phyloP scores from a whole-genome alignment of 164 flowering plant species.

The Vitis cinerea region DNA sequence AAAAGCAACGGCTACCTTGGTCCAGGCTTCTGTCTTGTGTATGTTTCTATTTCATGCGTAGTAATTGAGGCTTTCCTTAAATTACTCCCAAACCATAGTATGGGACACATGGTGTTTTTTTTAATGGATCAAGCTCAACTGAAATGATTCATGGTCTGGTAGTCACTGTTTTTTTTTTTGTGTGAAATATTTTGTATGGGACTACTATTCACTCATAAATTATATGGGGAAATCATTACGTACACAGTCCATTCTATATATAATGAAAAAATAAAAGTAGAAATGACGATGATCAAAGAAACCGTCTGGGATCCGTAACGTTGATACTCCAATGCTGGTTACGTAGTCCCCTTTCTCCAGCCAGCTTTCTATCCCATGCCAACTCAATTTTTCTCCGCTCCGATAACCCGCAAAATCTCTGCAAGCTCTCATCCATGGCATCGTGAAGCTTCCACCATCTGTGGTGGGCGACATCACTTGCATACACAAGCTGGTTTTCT shows the following conservation, averaged over 20 bases:
- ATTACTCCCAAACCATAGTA: no score
- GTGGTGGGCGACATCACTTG: slow-evolving; percentile 81
- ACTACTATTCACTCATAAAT: no score
- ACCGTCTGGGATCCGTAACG: slow-evolving; percentile 72
- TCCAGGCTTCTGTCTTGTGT: no score
- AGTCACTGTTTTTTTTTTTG: no score
- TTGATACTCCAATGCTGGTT: slow-evolving; percentile 75
- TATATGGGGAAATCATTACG: no score
- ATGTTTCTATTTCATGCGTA: no score
- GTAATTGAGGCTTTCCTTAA: no score
- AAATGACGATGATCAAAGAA: slow-evolving; percentile 14
- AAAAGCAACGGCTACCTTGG: no score
- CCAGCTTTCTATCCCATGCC: slow-evolving; percentile 60
- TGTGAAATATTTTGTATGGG: no score
- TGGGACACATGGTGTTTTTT: no score
- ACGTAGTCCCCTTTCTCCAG: slow-evolving; percentile 38
- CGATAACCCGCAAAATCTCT: slow-evolving; percentile 54
- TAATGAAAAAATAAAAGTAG: neutral
- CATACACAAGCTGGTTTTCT: slow-evolving; percentile 60
- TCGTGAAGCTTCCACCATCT: slow-evolving; percentile 91
- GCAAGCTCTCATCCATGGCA: slow-evolving; percentile 58
- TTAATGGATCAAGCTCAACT: no score
- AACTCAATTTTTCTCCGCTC: slow-evolving; percentile 50
- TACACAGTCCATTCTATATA: neutral
- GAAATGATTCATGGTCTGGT: no score